A percentile compares a stretch with the other conserved stretches of the same genome.
phyloP scores from a whole-genome alignment of 495 filamentous ascomycete species.

The Penicillium arizonense region DNA sequence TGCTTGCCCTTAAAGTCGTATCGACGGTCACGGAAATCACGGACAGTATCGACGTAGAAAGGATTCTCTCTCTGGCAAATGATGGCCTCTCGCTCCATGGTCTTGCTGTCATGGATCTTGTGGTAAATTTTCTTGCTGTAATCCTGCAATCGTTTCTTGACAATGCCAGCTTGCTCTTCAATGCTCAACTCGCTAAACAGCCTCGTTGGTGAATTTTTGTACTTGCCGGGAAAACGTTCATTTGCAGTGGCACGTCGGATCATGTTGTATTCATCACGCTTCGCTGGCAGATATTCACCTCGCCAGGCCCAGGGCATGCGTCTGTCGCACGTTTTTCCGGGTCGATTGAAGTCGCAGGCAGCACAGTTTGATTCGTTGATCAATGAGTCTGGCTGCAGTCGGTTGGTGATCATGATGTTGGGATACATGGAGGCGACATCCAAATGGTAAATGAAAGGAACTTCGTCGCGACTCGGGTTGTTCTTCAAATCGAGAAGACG shows the following conservation, averaged over 20 bases:
- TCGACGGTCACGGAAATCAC: constrained; percentile 89
- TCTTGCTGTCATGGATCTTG: constrained; percentile 95
- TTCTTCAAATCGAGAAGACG: constrained; percentile 71
- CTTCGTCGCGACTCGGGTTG: constrained; percentile 77
- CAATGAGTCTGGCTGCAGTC: constrained; percentile 96
- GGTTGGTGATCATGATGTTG: constrained; percentile 99
- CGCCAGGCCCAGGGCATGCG: constrained; percentile 97
- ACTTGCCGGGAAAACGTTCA: constrained; percentile 79
- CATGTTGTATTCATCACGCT: constrained; percentile 99
- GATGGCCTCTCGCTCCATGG: constrained; percentile 91
- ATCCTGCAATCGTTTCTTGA: constrained; percentile 84
- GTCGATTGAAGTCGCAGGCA: constrained; percentile 97
- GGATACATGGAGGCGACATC: constrained; percentile 99
- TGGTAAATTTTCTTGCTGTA: constrained; percentile 99
- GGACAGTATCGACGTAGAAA: constrained; percentile 97
- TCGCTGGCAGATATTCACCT: constrained; percentile 95
- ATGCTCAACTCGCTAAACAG: constrained; percentile 76
- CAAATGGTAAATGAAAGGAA: constrained; percentile 94
- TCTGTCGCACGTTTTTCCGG: constrained; percentile 95
- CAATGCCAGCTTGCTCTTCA: constrained; percentile 79
- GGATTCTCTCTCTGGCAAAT: constrained; percentile 99
- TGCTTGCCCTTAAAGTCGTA: constrained; percentile 98
- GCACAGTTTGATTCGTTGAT: constrained; percentile 94
- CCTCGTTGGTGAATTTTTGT: constrained; percentile 64
- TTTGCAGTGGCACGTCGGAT: constrained; percentile 90